These are phyloP conservation scores for Wickerhamiella pararugosa DNA, from an alignment of 1,139 yeast species.

Conservation along the genomic window DNA sequence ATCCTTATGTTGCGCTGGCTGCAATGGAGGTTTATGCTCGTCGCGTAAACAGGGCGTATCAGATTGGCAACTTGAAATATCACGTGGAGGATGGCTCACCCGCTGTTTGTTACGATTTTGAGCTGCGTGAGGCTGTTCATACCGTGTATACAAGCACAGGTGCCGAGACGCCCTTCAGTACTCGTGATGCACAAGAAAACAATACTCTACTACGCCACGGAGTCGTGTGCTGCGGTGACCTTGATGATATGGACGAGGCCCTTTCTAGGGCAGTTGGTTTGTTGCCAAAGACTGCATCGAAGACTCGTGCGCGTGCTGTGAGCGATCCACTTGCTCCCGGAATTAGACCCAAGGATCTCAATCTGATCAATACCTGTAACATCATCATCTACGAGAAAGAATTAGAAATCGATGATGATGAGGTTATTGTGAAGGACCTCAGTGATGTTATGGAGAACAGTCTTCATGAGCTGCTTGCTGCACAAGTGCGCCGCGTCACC, in stretches of 20 bases:
- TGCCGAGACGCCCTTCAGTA: slow-evolving; percentile 15
- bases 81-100: slow-evolving; percentile 37
- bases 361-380: slow-evolving; percentile 63
- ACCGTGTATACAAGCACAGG: slow-evolving; percentile 31
- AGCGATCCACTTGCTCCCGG: slow-evolving; percentile 21
- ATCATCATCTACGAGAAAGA: slow-evolving; percentile 61
- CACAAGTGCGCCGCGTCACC: slow-evolving; percentile 80
- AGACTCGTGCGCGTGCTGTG: slow-evolving; percentile 22
- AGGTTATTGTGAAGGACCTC: slow-evolving; percentile 48
- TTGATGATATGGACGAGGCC: slow-evolving; percentile 82
- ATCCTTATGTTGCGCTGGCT: slow-evolving; percentile 84
- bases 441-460: slow-evolving; percentile 51
- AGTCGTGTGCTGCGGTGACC: slow-evolving; percentile 65
- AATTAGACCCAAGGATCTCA: slow-evolving; percentile 21
- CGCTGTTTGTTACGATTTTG: slow-evolving; percentile 79
- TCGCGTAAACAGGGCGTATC: slow-evolving; percentile 94
- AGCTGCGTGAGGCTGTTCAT: slow-evolving; percentile 43
- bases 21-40: slow-evolving; percentile 95
- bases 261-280: slow-evolving; percentile 61
- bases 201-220: slow-evolving; percentile 56
- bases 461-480: slow-evolving; percentile 50
- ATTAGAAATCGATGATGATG: slow-evolving; percentile 46
- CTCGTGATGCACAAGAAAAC: slow-evolving; percentile 53
- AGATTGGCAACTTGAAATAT: slow-evolving; percentile 61
- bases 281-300: slow-evolving; percentile 33